Conservation (phyloP, 306 rosid genomes). For the Vicia faba region DNA sequence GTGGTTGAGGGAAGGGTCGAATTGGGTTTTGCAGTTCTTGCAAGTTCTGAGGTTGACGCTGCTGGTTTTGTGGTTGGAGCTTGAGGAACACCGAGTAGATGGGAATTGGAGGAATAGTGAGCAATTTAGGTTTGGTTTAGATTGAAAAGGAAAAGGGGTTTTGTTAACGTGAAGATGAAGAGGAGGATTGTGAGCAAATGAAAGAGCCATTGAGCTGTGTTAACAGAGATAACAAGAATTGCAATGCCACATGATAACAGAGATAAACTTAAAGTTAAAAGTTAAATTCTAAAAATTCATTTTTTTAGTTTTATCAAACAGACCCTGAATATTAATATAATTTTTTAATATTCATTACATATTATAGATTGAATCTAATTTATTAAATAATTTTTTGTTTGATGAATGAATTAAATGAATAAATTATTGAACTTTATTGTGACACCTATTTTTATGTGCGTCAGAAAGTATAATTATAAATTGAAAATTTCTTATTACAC, state of each 20-base stretch:
- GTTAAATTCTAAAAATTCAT: too few relatives aligned
- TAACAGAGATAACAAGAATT: background rate
- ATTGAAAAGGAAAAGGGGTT: constrained; percentile 32
- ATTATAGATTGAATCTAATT: too few relatives aligned
- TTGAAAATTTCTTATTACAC: too few relatives aligned
- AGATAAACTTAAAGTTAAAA: too few relatives aligned
- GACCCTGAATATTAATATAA: too few relatives aligned
- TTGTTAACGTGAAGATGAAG: constrained; percentile 21
- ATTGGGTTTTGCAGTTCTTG: constrained; percentile 90
- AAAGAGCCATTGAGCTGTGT: constrained; percentile 39
- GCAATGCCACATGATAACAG: background rate
- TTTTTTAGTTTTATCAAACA: too few relatives aligned
- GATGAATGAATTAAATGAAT: too few relatives aligned
- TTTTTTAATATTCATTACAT: too few relatives aligned
- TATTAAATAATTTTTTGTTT: too few relatives aligned
- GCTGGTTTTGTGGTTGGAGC: constrained; percentile 36
- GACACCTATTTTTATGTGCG: too few relatives aligned
- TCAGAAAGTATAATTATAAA: too few relatives aligned
- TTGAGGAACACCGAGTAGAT: constrained; percentile 53
- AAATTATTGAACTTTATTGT: too few relatives aligned
- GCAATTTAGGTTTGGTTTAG: constrained; percentile 24
- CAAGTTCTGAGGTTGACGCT: constrained; percentile 60
- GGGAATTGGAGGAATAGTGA: constrained; percentile 27
- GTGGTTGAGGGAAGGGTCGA: constrained; percentile 67
- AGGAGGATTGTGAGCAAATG: constrained; percentile 31